These are phyloP conservation scores for Wickerhamiella shivajii DNA, from an alignment of 805 yeast species.

Conservation along the genomic window DNA sequence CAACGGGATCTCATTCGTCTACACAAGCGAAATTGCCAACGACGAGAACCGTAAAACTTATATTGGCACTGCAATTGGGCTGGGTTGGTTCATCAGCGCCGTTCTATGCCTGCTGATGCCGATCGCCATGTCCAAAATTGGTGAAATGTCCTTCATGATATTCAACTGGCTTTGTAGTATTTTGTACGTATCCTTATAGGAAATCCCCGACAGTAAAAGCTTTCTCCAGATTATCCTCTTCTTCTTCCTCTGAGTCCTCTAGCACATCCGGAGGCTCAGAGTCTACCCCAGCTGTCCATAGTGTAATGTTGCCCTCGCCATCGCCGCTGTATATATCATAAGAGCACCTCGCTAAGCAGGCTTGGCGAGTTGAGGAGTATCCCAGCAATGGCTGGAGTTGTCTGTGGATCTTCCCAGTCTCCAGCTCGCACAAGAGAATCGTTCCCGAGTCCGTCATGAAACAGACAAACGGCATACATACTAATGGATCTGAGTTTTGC, in stretches of 20 bases:
- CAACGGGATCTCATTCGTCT: slow-evolving; percentile 17
- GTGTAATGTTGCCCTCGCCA: slow-evolving; percentile 47
- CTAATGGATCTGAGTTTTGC: slow-evolving; percentile 41
- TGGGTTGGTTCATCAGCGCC: slow-evolving; percentile 18
- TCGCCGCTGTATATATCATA: slow-evolving; percentile 45
- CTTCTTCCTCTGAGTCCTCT: too few species aligned
- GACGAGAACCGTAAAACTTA: slow-evolving; percentile 10
- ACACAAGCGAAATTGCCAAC: slow-evolving; percentile 16
- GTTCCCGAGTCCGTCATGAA: slow-evolving; percentile 70
- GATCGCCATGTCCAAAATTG: slow-evolving; percentile 3
- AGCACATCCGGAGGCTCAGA: too few species aligned
- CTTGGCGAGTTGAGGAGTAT: slow-evolving; percentile 28
- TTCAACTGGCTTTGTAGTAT: slow-evolving; percentile 4
- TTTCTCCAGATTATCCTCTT: too few species aligned
- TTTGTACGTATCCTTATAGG: neutral
- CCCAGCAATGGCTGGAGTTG: slow-evolving; percentile 30
- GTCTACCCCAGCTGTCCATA: slow-evolving; percentile 46
- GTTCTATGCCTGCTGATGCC: slow-evolving; percentile 10
- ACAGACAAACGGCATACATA: slow-evolving; percentile 43
- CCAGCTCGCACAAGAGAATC: slow-evolving; percentile 39
- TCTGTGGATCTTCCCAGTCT: slow-evolving; percentile 48
- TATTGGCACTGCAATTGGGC: slow-evolving; percentile 17
- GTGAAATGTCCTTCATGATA: slow-evolving; percentile 6
- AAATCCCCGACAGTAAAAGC: too few species aligned
- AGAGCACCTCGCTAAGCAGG: slow-evolving; percentile 38